A percentile compares a stretch with the other conserved stretches of the same genome.
Evolutionary conservation across 2,329 filamentous ascomycete genomes (phyloP).

Genomic region (Cordyceps militaris): DNA sequence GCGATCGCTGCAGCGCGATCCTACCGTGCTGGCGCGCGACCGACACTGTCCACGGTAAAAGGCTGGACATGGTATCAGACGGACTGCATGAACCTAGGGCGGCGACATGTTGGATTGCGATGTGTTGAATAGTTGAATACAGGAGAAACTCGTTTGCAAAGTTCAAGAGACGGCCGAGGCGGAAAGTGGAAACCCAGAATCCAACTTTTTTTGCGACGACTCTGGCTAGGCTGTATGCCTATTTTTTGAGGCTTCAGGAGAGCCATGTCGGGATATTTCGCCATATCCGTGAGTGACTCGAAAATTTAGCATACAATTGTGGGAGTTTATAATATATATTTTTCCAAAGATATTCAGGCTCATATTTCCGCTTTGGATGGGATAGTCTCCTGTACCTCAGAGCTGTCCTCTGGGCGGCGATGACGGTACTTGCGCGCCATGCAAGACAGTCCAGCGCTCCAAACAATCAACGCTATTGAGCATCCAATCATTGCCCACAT

Average conservation of each 20-base stretch:
- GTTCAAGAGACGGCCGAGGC: background rate
- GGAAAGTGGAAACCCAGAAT: background rate
- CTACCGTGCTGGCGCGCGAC: conserved; percentile 7
- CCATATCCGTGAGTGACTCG: no score
- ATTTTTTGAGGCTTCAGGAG: conserved; percentile 3
- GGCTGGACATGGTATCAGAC: conserved; percentile 1
- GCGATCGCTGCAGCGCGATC: background rate
- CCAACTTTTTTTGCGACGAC: background rate
- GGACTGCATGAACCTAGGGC: background rate
- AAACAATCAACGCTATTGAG: conserved; percentile 51
- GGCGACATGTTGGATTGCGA: background rate
- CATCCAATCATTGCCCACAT: conserved; percentile 68
- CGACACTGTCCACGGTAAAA: conserved; percentile 5
- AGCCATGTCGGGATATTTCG: background rate
- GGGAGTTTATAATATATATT: background rate
- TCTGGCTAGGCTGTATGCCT: background rate
- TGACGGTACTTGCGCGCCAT: background rate
- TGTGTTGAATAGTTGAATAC: background rate
- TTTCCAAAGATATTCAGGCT: background rate
- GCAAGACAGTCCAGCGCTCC: conserved; percentile 50
- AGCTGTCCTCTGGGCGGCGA: background rate
- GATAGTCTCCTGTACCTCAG: background rate
- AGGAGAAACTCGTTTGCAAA: background rate
- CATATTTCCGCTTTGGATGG: background rate
- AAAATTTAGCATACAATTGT: no score